These are phyloP conservation scores for Monosporascus sp. DNA, from an alignment of 2,329 filamentous ascomycete species.

Conservation along the genomic window DNA sequence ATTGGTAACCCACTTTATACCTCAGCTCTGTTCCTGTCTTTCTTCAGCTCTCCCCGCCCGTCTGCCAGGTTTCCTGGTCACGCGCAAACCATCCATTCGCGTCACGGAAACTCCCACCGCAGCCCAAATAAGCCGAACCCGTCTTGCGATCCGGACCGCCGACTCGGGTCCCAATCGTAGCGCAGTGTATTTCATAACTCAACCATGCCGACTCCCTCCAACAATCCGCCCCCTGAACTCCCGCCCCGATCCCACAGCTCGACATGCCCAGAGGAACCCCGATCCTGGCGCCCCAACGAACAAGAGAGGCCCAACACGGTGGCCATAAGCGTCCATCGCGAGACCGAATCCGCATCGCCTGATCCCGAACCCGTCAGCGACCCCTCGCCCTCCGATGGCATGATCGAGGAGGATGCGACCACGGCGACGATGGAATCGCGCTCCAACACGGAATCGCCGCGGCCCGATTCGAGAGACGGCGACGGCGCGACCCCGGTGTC, in stretches of 20 bases:
- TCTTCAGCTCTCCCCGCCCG: no score
- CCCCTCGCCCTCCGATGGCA: conserved; percentile 3
- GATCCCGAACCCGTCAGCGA: conserved; percentile 20
- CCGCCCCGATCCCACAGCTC: conserved; percentile 25
- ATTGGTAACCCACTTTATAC: no score
- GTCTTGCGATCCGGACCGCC: no score
- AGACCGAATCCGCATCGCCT: conserved; percentile 11
- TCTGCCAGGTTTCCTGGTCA: no score
- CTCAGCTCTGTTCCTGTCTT: no score
- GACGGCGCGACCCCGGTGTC: conserved; percentile 12
- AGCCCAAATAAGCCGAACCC: no score
- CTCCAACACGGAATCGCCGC: conserved; percentile 22
- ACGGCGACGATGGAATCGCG: conserved; percentile 14
- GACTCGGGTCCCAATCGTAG: no score
- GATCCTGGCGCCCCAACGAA: conserved; percentile 18
- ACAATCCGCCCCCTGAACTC: conserved; percentile 21
- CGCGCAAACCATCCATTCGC: no score
- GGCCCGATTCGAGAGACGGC: conserved; percentile 18
- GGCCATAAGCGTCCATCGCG: conserved; percentile 9
- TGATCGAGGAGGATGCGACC: conserved; percentile 7
- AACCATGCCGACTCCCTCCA: conserved; percentile 28
- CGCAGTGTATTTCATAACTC: background rate
- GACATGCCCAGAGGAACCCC: conserved; percentile 26
- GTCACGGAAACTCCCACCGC: no score
- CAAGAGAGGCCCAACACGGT: conserved; percentile 4